Base-by-base conservation (phyloP, 495 filamentous ascomycete species). In the Penicillium coprophilum region DNA sequence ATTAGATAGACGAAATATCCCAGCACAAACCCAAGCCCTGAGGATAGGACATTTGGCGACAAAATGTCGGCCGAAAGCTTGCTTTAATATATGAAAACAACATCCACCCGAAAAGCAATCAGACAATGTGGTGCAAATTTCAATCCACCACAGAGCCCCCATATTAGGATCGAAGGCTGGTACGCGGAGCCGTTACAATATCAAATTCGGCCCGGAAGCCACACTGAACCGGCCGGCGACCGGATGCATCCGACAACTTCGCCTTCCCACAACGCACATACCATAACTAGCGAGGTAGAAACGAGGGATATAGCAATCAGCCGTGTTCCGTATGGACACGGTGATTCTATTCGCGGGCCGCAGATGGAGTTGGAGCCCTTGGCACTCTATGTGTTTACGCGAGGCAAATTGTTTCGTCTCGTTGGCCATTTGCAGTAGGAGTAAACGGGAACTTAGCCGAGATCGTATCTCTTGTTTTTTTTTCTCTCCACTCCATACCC, bases 351-450 rank as follows among this genome's bases (percentile, higher is more conserved):
- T 11, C 11, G 21, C n/a, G 24, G n/a, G 19, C 50, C 38, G 27
- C 28, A 19, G 23, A 41, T 52, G 20, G 47, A 27, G 48, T 15
- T 51, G 34, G 27, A 52, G 38, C 9, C 20, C 38, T 43, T 43
- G 24, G 50, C 38, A 17, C 24, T 52, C 9, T 15, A 13, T 27
- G 24, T 2, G 24, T 31, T 52, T 40, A 40, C 24, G 23, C 38
- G n/a, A 31, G 31, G 24, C 4, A 27, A 40, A n/a, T 13, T 9
- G 50, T 1, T 23, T 52, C 8, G 10, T 13, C 15, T 12, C 20
- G 34, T 39, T 43, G 21, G 36, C n/a, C 9, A 13, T 27, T 21
- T 28, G 15, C 11, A 41, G 27, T 0, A 30, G 34, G 34, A 38
- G 34, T 9, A 6, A 3, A n/a, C n/a, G 19, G 48, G 28, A 2